Percentiles rank a stretch among this genome's conserved stretches.
Conservation (phyloP, 306 rosid species). For the Quercus agrifolia region DNA sequence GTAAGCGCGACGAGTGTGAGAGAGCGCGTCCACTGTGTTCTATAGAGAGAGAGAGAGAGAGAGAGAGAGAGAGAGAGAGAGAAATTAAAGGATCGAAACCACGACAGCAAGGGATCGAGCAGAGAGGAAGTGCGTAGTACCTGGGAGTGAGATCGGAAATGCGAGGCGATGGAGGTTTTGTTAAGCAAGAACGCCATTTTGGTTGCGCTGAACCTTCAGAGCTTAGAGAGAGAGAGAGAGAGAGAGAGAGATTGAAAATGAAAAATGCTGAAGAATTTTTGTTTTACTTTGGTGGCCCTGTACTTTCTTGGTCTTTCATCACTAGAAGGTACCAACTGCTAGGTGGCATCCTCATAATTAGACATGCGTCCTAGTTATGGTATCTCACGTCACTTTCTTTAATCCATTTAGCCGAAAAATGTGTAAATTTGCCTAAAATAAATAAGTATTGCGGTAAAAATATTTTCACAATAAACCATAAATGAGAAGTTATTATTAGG, state of each 20-base stretch:
- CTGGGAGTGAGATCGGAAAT: slow-evolving; percentile 57
- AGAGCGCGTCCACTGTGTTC: slow-evolving; percentile 40
- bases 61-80: background rate
- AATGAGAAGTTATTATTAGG: too few relatives aligned
- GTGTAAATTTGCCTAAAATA: too few relatives aligned
- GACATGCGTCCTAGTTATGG: too few relatives aligned
- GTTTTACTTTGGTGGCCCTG: too few relatives aligned
- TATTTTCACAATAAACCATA: fast-evolving
- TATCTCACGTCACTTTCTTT: too few relatives aligned
- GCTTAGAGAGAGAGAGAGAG: slow-evolving; percentile 5
- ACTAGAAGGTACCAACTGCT: too few relatives aligned
- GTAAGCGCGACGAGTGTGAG: slow-evolving; percentile 60
- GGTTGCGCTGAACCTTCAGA: background rate
- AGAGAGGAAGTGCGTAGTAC: slow-evolving; percentile 17
- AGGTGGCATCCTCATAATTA: too few relatives aligned
- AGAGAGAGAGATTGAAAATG: background rate
- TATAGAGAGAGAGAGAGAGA: background rate
- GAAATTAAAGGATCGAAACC: background rate
- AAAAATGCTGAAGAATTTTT: background rate
- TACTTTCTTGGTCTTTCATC: too few relatives aligned
- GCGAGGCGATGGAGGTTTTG: slow-evolving; percentile 56
- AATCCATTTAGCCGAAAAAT: too few relatives aligned
- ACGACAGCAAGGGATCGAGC: background rate
- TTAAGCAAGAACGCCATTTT: slow-evolving; percentile 67
- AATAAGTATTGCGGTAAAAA: fast-evolving